Conservation (phyloP, 2,329 filamentous ascomycete species). For the Fusarium verticillioides region DNA sequence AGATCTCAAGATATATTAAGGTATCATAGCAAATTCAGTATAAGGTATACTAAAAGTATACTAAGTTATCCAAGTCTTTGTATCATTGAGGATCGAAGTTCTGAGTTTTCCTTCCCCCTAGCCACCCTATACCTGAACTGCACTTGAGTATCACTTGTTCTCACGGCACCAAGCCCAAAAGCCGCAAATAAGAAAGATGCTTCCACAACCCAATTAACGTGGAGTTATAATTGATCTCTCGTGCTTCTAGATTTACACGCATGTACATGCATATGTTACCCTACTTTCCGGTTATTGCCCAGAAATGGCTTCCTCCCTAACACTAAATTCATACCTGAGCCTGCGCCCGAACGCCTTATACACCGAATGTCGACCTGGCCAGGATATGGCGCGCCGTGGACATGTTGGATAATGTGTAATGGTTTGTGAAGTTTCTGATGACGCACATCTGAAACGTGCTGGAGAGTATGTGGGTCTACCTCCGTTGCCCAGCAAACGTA, state of each 20-base stretch:
- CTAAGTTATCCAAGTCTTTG: not conserved
- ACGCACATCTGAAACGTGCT: not conserved
- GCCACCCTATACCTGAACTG: slow-evolving; percentile 1
- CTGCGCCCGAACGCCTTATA: slow-evolving; percentile 38
- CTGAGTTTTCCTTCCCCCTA: not conserved
- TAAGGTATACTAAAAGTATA: not conserved
- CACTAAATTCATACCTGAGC: slow-evolving; percentile 15
- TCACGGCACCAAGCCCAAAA: not conserved
- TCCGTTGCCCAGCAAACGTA: slow-evolving; percentile 61
- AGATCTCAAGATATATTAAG: not conserved
- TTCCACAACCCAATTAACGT: not conserved
- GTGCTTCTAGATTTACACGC: not conserved
- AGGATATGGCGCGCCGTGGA: slow-evolving; percentile 7
- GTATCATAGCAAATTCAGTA: not conserved
- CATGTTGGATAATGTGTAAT: not conserved
- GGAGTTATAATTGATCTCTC: not conserved
- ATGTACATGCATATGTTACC: not conserved
- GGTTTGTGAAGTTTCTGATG: not conserved
- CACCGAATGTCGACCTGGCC: slow-evolving; percentile 15
- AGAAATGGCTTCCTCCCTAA: not conserved
- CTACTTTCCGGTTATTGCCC: not conserved
- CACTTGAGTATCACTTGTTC: not conserved
- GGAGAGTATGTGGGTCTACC: slow-evolving; percentile 33
- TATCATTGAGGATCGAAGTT: not conserved
- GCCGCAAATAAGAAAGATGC: not conserved